Evolutionary conservation across 2,329 filamentous ascomycete species (phyloP), one percentile per base, ranked within the genome.

Genomic region (Aspergillus quadrilineatus): DNA sequence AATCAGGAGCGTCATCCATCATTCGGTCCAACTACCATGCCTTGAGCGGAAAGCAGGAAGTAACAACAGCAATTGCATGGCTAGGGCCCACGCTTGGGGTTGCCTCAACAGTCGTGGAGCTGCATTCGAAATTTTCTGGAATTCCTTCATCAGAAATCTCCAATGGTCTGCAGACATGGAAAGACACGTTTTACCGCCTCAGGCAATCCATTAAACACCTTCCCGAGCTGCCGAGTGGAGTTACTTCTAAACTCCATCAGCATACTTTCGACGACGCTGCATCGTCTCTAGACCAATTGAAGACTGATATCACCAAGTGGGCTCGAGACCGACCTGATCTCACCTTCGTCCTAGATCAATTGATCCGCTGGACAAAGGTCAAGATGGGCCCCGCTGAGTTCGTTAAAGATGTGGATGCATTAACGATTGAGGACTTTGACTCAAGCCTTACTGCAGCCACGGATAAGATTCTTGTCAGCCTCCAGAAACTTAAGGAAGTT

Each of bases 401-500:
- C 5, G 42, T 43, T 10, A 47, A 54, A 8, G 44, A 64, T 51
- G 50, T 59, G 39, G 47, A 64, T 63, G 52, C 51, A 17, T 29
- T 73, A 29, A 63, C 66, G 48, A 58, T 79, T 22, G 66, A 80
- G 15, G 69, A 74, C 0, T 82, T 92, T 44, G 82, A 85, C 42
- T 74, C 80, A 12, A 77, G 80, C 3, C 72, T 91, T 1, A 82
- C 89, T 37, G 82, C 74, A 1, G 78, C 89, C n/a, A 83, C 88
- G 46, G 89, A 96, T 71, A 84, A 85, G 49, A 83, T 93, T 29
- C 84, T 97, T 1, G 88, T 93, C 36, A 87, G 89, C 1, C 81
- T 96, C 47, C 91, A 97, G 70, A 85, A 87, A 2, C 75, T 85
- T 7, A 73, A 77, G 9, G 77, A 78, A 3, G 74, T 87, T 1